These are phyloP conservation scores for Xylaria sp. DNA, from an alignment of 2,329 filamentous ascomycete species.

Conservation along the genomic window DNA sequence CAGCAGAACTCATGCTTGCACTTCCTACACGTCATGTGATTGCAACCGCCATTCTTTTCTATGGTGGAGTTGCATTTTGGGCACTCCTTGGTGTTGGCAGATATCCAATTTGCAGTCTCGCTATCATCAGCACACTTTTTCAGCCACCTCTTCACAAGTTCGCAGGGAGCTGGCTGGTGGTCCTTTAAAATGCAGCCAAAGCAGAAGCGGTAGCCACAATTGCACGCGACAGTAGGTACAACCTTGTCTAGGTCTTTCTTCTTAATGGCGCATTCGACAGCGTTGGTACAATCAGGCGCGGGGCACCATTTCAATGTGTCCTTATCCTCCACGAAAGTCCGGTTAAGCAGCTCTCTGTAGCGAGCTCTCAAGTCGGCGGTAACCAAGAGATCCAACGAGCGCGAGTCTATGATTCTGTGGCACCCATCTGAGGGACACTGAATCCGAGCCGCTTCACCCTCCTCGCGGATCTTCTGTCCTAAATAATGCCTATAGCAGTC, in stretches of 20 bases:
- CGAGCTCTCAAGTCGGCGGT: conserved; percentile 66
- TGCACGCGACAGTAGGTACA: conserved; percentile 90
- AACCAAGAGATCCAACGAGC: conserved; percentile 83
- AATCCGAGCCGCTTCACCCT: conserved; percentile 94
- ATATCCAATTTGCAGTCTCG: conserved; percentile 99
- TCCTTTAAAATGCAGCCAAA: conserved; percentile 92
- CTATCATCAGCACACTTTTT: conserved; percentile 99
- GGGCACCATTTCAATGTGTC: conserved; percentile 97
- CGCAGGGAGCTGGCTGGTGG: conserved; percentile 92
- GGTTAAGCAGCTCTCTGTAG: conserved; percentile 87
- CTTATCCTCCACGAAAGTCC: conserved; percentile 97
- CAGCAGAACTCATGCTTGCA: conserved; percentile 76
- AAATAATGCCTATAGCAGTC: conserved; percentile 94
- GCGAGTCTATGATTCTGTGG: conserved; percentile 89
- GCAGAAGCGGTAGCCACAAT: conserved; percentile 88
- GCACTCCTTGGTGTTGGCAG: conserved; percentile 98
- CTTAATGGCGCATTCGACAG: conserved; percentile 88
- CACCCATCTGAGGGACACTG: conserved; percentile 91
- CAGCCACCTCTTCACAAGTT: conserved; percentile 91
- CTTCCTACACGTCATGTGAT: conserved; percentile 55
- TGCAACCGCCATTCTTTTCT: conserved; percentile 81
- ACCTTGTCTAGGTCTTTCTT: conserved; percentile 85
- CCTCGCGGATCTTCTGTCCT: conserved; percentile 90
- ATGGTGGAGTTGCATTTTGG: conserved; percentile 97
- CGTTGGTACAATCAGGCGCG: conserved; percentile 95